Evolutionary conservation across 345 rosid species (phyloP), one percentile per base, ranked within the genome.

Genomic region (Salix dunnii): DNA sequence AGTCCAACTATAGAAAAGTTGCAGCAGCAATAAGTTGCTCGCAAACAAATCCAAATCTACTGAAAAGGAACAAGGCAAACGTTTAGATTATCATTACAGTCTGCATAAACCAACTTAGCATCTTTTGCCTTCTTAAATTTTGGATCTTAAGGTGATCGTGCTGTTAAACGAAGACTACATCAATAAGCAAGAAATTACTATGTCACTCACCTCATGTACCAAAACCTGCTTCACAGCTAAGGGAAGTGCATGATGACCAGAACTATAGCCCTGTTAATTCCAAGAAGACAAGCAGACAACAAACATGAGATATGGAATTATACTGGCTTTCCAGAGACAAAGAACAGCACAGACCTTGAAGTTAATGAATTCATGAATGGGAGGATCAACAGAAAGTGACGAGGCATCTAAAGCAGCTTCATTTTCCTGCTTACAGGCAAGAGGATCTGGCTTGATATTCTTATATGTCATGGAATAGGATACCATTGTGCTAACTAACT

Each of bases 191-290:
- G 60, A 35, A n/a, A 72, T 17, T 28, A 5, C 17, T 31, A 51
- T 16, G 68, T 23, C 61, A 67, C 91, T 81, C 80, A 93, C 97
- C 90, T 95, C 99, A 75, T 93, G 98, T 81, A 87, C 82, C 85
- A 93, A 81, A 81, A 91, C 84, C 85, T 91, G 97, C 88, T 93
- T 96, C 94, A 88, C 86, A 20, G 94, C 89, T 58, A 87, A 67
- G 70, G 96, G 78, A 63, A 96, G 93, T 67, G 84, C 79, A 76
- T 87, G 80, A 85, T 90, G 93, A 83, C 83, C 82, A 51, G 84
- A 86, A 69, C 17, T 76, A 82, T 86, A 82, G 73, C 85, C 96
- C 97, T 96, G 93, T 77, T 72, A 74, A 61, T 80, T 76, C 79
- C 74, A 84, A 77, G 69, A 80, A 74, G 51, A 38, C 72, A 31